These are phyloP conservation scores for Salvia hispanica DNA, from an alignment of 257 asterid species.

Conservation along the genomic window DNA sequence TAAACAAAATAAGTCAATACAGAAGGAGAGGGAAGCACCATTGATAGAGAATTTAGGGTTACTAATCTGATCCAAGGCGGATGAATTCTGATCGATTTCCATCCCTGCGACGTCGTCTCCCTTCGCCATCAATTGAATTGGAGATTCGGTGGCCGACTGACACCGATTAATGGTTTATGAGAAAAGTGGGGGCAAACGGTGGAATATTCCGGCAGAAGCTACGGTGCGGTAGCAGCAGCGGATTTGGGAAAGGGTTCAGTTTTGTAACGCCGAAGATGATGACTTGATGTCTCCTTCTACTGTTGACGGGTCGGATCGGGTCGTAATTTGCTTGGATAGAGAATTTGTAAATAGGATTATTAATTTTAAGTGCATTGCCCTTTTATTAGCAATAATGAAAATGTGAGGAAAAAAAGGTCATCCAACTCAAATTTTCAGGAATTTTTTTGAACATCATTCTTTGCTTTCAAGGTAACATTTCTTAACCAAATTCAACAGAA, in stretches of 20 bases:
- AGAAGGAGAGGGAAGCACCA: slow-evolving; percentile 42
- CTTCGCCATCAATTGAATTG: slow-evolving; percentile 52
- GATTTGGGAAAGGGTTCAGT: slow-evolving; percentile 13
- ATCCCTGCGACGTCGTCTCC: slow-evolving; percentile 55
- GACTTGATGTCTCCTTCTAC: not conserved
- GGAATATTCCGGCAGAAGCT: slow-evolving; percentile 27
- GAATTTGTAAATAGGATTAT: no score
- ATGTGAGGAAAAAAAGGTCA: no score
- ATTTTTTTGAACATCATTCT: no score
- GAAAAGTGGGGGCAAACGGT: not conserved
- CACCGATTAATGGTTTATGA: not conserved
- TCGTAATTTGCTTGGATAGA: not conserved
- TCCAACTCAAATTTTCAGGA: no score
- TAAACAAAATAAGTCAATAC: not conserved
- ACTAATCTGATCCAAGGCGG: slow-evolving; percentile 55
- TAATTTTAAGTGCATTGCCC: no score
- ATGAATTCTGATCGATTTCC: slow-evolving; percentile 68
- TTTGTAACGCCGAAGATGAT: slow-evolving; percentile 25
- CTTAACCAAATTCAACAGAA: no score
- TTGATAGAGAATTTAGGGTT: slow-evolving; percentile 77
- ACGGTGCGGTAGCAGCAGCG: slow-evolving; percentile 24
- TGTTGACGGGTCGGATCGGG: slow-evolving; percentile 14
- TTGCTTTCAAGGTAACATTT: no score
- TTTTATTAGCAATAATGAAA: no score
- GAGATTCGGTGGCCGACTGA: slow-evolving; percentile 33